phyloP scores from a whole-genome alignment of 2,329 filamentous ascomycete species.

The Didymella pomorum region DNA sequence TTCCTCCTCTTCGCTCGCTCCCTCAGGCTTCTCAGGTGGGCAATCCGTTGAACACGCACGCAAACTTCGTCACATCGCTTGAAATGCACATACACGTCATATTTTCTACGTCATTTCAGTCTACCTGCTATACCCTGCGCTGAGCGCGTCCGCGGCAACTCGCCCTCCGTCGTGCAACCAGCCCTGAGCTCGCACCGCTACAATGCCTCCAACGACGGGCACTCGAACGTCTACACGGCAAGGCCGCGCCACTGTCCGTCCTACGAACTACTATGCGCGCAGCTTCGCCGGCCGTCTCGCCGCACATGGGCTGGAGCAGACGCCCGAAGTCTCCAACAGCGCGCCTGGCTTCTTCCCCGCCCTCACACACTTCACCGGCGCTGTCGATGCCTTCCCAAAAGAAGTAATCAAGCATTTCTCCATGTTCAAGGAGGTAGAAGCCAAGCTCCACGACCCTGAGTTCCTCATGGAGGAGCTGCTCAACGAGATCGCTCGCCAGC shows the following conservation, averaged over 20 bases:
- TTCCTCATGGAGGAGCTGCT: constrained; percentile 81
- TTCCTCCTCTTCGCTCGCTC: constrained; percentile 26
- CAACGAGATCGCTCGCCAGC: constrained; percentile 63
- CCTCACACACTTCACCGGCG: constrained; percentile 82
- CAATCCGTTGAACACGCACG: constrained; percentile 33
- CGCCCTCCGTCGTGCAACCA: constrained; percentile 29
- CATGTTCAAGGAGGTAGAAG: constrained; percentile 95
- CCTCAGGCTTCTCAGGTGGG: constrained; percentile 22
- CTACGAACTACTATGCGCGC: constrained; percentile 62
- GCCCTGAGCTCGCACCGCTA: constrained; percentile 30
- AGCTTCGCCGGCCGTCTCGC: constrained; percentile 53
- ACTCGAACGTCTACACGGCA: constrained; percentile 55
- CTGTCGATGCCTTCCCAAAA: constrained; percentile 88
- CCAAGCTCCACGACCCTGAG: constrained; percentile 90
- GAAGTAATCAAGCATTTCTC: constrained; percentile 97
- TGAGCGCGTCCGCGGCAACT: constrained; percentile 31
- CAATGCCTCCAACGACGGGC: constrained; percentile 48
- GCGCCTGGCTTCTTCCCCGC: constrained; percentile 68
- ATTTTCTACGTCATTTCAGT: constrained; percentile 28
- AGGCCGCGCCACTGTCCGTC: constrained; percentile 56
- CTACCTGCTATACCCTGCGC: constrained; percentile 22
- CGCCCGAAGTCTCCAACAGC: constrained; percentile 46
- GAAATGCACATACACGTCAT: constrained; percentile 42
- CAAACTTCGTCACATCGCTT: constrained; percentile 31
- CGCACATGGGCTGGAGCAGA: constrained; percentile 49